Percentiles rank a stretch among this genome's conserved stretches.
Conservation (phyloP, 2,329 filamentous ascomycete species). For the Pezicula neosporulosa region DNA sequence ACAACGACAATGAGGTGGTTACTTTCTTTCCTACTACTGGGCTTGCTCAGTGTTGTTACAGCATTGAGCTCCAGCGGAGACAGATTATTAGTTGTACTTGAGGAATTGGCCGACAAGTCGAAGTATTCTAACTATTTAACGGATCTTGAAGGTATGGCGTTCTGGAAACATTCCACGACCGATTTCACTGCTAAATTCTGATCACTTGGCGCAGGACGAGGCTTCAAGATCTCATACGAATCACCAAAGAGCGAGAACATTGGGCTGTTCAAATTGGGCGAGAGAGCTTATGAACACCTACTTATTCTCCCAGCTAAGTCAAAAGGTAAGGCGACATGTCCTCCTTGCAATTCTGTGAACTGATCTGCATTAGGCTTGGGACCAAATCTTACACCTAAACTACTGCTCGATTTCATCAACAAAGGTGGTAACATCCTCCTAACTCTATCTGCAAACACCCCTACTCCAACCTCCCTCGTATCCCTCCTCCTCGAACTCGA, state of each 20-base stretch:
- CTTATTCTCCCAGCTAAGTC: slow-evolving; percentile 84
- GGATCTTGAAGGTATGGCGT: slow-evolving; percentile 61
- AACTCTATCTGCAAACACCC: slow-evolving; percentile 68
- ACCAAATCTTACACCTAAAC: slow-evolving; percentile 79
- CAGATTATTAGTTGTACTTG: slow-evolving; percentile 80
- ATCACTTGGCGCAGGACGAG: slow-evolving; percentile 57
- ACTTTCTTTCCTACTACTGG: slow-evolving; percentile 65
- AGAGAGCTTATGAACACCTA: slow-evolving; percentile 87
- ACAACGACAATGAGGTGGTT: slow-evolving; percentile 66
- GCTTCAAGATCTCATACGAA: slow-evolving; percentile 76
- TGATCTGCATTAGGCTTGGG: slow-evolving; percentile 63
- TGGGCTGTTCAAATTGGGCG: slow-evolving; percentile 79
- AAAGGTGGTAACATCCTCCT: slow-evolving; percentile 88
- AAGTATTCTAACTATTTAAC: slow-evolving; percentile 79
- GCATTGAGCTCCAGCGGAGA: slow-evolving; percentile 77
- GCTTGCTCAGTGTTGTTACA: slow-evolving; percentile 63
- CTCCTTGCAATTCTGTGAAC: slow-evolving; percentile 3
- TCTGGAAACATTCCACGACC: neutral
- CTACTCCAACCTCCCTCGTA: slow-evolving; percentile 69
- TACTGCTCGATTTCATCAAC: slow-evolving; percentile 88
- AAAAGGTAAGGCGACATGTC: slow-evolving; percentile 61
- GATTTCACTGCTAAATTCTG: slow-evolving; percentile 5
- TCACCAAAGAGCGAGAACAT: slow-evolving; percentile 78
- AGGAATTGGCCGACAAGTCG: slow-evolving; percentile 76
- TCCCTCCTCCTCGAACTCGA: slow-evolving; percentile 85